These are phyloP conservation scores for Thielaviopsis ethacetica DNA, from an alignment of 2,329 filamentous ascomycete species.

Conservation along the genomic window DNA sequence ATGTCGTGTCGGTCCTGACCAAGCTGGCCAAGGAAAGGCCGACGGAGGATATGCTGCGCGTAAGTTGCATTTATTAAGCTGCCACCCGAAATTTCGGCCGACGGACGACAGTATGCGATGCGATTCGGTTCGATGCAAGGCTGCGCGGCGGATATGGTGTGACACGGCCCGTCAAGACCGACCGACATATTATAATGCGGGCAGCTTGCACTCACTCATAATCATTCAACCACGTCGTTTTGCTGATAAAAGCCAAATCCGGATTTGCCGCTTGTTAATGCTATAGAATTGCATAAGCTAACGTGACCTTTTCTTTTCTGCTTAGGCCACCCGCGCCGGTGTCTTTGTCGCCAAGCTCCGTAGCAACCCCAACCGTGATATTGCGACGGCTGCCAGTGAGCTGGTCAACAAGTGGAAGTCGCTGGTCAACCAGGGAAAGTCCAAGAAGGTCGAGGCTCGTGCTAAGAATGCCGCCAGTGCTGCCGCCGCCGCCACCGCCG, in stretches of 20 bases:
- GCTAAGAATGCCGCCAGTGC: slow-evolving; percentile 28
- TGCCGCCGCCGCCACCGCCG: slow-evolving; percentile 21
- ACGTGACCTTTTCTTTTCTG: background rate
- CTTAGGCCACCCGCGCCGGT: slow-evolving; percentile 69
- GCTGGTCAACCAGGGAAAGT: slow-evolving; percentile 51
- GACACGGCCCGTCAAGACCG: background rate
- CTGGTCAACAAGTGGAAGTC: slow-evolving; percentile 82
- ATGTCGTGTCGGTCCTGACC: slow-evolving; percentile 58
- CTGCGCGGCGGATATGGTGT: background rate
- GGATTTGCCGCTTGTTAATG: background rate
- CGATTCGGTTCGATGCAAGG: background rate
- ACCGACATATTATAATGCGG: background rate
- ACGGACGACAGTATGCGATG: background rate
- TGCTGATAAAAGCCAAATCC: background rate
- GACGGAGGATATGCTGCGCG: slow-evolving; percentile 77
- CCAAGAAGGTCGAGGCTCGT: slow-evolving; percentile 21
- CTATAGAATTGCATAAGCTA: too few relatives aligned
- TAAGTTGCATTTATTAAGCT: slow-evolving; percentile 24
- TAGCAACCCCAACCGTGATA: slow-evolving; percentile 63
- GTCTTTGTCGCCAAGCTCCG: slow-evolving; percentile 71
- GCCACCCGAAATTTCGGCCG: background rate
- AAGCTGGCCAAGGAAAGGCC: slow-evolving; percentile 69
- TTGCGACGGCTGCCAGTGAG: slow-evolving; percentile 60
- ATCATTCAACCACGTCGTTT: too few relatives aligned
- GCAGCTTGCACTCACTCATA: background rate